Percentiles rank a stretch among this genome's conserved stretches.
These are phyloP conservation scores for Leccinum pseudoinsigne DNA, from an alignment of 1,284 basidiomycete species.

Conservation along the genomic window DNA sequence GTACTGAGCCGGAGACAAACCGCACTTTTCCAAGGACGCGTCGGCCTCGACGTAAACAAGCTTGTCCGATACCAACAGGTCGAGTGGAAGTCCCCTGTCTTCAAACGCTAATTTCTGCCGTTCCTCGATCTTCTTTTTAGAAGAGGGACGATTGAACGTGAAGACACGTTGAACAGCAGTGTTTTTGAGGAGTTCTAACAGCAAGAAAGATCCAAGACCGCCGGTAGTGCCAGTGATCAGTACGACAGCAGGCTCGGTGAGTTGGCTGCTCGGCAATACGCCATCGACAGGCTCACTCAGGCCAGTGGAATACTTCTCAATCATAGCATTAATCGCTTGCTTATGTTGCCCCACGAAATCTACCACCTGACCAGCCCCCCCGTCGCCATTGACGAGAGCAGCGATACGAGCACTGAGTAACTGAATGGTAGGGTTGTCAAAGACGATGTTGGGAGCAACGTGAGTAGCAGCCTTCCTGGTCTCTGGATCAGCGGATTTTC, in stretches of 20 bases:
- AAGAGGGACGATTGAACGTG: conserved; percentile 23
- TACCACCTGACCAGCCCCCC: background rate
- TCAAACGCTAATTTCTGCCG: conserved; percentile 11
- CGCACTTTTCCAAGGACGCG: conserved; percentile 12
- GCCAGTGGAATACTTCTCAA: conserved; percentile 6
- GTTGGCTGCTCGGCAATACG: background rate
- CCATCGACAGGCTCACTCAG: background rate
- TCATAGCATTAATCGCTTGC: conserved; percentile 17
- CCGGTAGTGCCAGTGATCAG: conserved; percentile 36
- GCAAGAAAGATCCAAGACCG: conserved; percentile 28
- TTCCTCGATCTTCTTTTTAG: conserved; percentile 3
- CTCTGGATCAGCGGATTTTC: conserved; percentile 5
- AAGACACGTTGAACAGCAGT: conserved; percentile 23
- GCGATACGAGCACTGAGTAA: conserved; percentile 11
- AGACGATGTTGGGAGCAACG: conserved; percentile 21
- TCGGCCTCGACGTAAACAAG: conserved; percentile 18
- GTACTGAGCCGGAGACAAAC: background rate
- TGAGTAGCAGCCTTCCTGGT: background rate
- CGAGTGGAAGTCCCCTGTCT: conserved; percentile 8
- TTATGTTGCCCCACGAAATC: background rate
- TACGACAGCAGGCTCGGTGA: conserved; percentile 9
- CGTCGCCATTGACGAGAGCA: conserved; percentile 2
- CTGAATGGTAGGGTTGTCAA: conserved; percentile 19
- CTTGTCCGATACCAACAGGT: conserved; percentile 7
- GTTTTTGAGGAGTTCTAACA: conserved; percentile 20